These are phyloP conservation scores for Hymenoscyphus occultus DNA, from an alignment of 2,329 filamentous ascomycete species.

Conservation along the genomic window DNA sequence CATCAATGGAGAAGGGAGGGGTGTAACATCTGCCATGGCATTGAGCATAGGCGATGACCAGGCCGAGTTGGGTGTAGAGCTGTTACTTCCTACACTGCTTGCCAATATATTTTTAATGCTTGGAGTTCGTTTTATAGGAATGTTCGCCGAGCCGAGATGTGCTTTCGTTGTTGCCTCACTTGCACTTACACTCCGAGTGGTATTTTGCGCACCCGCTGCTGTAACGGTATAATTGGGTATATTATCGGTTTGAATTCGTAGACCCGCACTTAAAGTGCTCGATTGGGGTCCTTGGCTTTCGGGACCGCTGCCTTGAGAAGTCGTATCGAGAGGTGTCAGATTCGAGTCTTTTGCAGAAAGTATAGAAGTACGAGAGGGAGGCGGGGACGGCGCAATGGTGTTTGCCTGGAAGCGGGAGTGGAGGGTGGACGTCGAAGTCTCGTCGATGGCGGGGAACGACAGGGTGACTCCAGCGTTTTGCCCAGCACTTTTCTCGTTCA, in stretches of 20 bases:
- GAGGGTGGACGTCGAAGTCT: conserved; percentile 9
- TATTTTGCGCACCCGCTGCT: conserved; percentile 25
- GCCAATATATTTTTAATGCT: conserved; percentile 56
- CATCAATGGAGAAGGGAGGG: conserved; percentile 72
- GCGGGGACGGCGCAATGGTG: conserved; percentile 41
- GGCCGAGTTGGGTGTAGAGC: conserved; percentile 60
- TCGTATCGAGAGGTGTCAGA: conserved; percentile 29
- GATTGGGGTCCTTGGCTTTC: conserved; percentile 20
- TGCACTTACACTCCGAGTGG: conserved; percentile 9
- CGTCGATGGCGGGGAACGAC: conserved; percentile 14
- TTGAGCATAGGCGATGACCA: conserved; percentile 72
- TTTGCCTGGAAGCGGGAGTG: conserved; percentile 37
- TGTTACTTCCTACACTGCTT: conserved; percentile 44
- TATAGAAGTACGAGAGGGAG: conserved; percentile 20
- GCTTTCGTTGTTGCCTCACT: conserved; percentile 20
- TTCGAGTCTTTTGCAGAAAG: conserved; percentile 14
- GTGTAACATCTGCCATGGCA: conserved; percentile 75
- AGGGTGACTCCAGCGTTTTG: conserved; percentile 18
- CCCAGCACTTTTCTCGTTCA: conserved; percentile 20
- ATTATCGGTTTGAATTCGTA: conserved; percentile 40
- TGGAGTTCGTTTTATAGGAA: conserved; percentile 52
- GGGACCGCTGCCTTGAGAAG: conserved; percentile 21
- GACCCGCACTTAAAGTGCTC: conserved; percentile 33
- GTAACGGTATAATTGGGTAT: conserved; percentile 29
- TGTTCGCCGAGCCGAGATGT: conserved; percentile 18